Evolutionary conservation across 2,329 filamentous ascomycete species (phyloP).

Genomic region (Botrytis paeoniae): DNA sequence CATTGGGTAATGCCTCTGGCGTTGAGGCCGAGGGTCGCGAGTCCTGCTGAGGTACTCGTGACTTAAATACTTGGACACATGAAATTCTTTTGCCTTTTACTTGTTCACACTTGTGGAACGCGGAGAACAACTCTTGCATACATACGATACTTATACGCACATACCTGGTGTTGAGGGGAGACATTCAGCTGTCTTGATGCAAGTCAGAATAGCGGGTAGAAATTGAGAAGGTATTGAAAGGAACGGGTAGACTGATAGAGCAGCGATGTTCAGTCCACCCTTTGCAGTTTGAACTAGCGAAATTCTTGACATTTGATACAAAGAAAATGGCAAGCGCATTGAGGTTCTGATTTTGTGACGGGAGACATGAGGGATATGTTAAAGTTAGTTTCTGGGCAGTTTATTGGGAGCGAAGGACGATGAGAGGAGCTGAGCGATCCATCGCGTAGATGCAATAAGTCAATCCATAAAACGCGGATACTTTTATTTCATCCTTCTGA

Average conservation of each 20-base stretch:
- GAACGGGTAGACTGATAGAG: neutral
- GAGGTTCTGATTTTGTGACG: neutral
- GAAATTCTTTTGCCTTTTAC: neutral
- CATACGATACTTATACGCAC: neutral
- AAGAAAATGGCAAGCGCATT: too few relatives aligned
- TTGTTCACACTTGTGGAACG: neutral
- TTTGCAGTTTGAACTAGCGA: neutral
- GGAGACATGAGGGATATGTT: accelerated
- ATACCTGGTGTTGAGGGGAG: neutral
- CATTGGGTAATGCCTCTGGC: neutral
- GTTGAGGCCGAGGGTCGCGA: too few relatives aligned
- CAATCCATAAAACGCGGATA: neutral
- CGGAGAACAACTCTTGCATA: neutral
- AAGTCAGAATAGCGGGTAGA: too few relatives aligned
- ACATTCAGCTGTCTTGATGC: neutral
- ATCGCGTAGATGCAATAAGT: neutral
- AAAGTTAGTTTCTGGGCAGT: neutral
- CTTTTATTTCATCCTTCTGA: neutral
- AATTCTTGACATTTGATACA: too few relatives aligned
- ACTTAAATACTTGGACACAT: neutral
- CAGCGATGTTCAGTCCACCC: neutral
- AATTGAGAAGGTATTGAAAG: neutral
- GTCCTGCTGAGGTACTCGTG: neutral
- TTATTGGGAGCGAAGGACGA: neutral
- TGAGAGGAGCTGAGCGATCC: neutral